These are phyloP conservation scores for Nigrospora sphaerica DNA, from an alignment of 2,329 filamentous ascomycete genomes.

Conservation along the genomic window DNA sequence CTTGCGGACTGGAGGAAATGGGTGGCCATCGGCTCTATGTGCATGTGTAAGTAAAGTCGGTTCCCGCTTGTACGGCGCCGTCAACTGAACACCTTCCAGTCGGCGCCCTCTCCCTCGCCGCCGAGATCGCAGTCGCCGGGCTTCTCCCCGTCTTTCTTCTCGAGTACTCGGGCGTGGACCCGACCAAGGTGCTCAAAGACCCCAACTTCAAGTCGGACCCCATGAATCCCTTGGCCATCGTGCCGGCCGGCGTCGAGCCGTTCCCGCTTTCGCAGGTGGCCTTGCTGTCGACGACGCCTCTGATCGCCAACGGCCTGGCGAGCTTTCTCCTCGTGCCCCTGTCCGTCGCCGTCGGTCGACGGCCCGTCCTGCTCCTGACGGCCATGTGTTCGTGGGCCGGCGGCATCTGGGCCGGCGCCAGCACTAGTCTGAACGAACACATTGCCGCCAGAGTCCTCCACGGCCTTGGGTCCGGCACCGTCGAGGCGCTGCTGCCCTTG, in stretches of 20 bases:
- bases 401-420: conserved; percentile 27
- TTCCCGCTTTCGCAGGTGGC: conserved; percentile 19
- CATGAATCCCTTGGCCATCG: conserved; percentile 15
- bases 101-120: conserved; percentile 18
- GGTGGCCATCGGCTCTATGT: conserved; percentile 18
- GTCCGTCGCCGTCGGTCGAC: conserved; percentile 27
- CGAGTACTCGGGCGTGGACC: conserved; percentile 24
- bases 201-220: conserved; percentile 17
- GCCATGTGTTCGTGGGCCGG: conserved; percentile 25
- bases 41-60: conserved; percentile 19
- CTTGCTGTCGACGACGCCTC: conserved; percentile 24
- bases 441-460: conserved; percentile 24
- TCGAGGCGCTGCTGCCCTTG: conserved; percentile 28
- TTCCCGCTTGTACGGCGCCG: neutral
- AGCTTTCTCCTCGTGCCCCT: conserved; percentile 29
- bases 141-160: conserved; percentile 26
- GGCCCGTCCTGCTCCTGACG: conserved; percentile 25
- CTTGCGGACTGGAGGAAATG: conserved; percentile 23
- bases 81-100: conserved; percentile 6
- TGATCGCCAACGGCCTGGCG: conserved; percentile 26
- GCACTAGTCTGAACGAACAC: conserved; percentile 20
- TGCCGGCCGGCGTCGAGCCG: conserved; percentile 20
- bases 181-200: conserved; percentile 18
- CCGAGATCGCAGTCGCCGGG: conserved; percentile 19
- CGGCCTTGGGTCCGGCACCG: conserved; percentile 26